A percentile compares a stretch with the other conserved stretches of the same genome.
These are phyloP conservation scores for Leccinum ochraceum DNA, from an alignment of 768 basidiomycete species.

Conservation along the genomic window DNA sequence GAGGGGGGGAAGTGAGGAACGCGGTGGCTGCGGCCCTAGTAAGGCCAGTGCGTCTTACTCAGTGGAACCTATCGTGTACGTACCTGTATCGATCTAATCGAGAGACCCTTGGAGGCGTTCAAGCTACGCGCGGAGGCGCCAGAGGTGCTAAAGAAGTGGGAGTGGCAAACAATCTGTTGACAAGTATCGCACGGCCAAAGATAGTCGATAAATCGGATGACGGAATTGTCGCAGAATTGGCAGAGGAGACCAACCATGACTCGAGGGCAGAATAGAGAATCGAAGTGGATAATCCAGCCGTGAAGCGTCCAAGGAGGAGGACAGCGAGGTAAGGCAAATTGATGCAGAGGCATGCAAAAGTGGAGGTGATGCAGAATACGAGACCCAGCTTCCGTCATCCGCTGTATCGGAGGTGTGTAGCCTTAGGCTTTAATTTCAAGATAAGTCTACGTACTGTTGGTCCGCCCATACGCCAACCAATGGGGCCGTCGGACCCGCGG, in stretches of 20 bases:
- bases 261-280: conserved; percentile 78
- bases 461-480: conserved; percentile 79
- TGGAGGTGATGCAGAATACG: conserved; percentile 70
- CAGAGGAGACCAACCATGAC: conserved; percentile 72
- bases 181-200: conserved; percentile 70
- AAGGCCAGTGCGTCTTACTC: too few relatives aligned
- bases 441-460: conserved; percentile 44
- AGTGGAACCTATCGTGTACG: too few relatives aligned
- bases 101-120: too few relatives aligned
- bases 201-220: conserved; percentile 63
- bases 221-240: conserved; percentile 50
- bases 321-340: conserved; percentile 56
- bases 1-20: too few relatives aligned
- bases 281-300: conserved; percentile 72
- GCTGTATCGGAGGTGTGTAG: conserved; percentile 34
- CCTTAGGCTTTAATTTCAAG: background rate
- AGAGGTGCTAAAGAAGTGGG: too few relatives aligned
- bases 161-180: conserved; percentile 74
- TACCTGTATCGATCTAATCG: too few relatives aligned
- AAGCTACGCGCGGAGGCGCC: too few relatives aligned
- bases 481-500: conserved; percentile 68
- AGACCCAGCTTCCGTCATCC: conserved; percentile 69
- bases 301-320: conserved; percentile 62
- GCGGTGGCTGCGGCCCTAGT: too few relatives aligned
- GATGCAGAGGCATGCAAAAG: conserved; percentile 59